Conservation (phyloP, 352 stramenopile species). For the Globisporangium paddicum region DNA sequence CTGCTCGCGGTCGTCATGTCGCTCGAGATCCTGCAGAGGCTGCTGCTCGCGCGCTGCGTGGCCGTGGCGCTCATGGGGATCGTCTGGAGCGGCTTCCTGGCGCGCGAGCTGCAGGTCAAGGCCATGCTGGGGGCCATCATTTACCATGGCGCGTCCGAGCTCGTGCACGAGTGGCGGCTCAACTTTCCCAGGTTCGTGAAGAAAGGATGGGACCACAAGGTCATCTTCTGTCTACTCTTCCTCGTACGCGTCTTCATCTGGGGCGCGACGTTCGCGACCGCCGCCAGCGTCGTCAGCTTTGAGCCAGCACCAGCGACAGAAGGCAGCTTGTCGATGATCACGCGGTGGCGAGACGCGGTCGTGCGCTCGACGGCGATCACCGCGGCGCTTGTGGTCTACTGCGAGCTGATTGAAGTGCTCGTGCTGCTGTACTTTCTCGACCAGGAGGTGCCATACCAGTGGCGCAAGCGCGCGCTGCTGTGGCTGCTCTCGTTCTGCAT, state of each 20-base stretch:
- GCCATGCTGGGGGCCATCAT: conserved; percentile 37
- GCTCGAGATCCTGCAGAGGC: conserved; percentile 57
- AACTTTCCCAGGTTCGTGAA: conserved; percentile 34
- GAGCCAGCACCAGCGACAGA: neutral
- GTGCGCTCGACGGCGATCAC: neutral
- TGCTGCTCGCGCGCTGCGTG: conserved; percentile 37
- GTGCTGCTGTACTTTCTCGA: conserved; percentile 55
- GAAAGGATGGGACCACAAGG: conserved; percentile 21
- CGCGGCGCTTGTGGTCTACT: conserved; percentile 23
- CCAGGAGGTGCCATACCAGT: conserved; percentile 35
- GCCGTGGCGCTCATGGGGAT: conserved; percentile 30
- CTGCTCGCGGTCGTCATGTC: conserved; percentile 37
- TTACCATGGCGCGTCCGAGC: conserved; percentile 37
- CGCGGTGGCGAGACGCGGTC: neutral
- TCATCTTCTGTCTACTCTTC: conserved; percentile 48
- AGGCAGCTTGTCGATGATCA: neutral
- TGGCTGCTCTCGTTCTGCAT: conserved; percentile 29
- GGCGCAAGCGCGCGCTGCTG: conserved; percentile 31
- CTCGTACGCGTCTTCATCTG: conserved; percentile 65
- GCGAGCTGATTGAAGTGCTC: conserved; percentile 47
- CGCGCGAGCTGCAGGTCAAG: conserved; percentile 32
- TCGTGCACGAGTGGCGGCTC: conserved; percentile 25
- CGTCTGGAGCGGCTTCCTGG: conserved; percentile 30
- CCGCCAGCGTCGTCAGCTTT: neutral
- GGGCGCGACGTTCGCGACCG: conserved; percentile 38